Evolutionary conservation across 2,329 filamentous ascomycete species (phyloP).

Genomic region (Epichloe aotearoae): DNA sequence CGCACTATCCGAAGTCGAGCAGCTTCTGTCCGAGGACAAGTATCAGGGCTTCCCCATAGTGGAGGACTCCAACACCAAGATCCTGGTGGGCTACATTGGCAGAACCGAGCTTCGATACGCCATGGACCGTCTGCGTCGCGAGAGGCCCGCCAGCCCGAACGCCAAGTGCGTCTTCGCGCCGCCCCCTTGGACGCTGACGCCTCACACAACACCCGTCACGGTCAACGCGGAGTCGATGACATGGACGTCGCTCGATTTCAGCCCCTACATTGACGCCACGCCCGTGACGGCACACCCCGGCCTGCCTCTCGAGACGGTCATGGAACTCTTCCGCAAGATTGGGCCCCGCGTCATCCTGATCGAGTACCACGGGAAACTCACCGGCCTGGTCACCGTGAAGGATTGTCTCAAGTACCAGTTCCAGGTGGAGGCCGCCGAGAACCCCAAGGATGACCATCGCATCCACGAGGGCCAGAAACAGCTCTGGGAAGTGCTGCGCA

Average conservation of each 20-base stretch:
- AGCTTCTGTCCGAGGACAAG: constrained; percentile 60
- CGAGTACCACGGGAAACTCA: constrained; percentile 73
- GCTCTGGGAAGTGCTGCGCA: constrained; percentile 46
- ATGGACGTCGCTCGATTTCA: constrained; percentile 59
- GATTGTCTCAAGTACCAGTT: constrained; percentile 97
- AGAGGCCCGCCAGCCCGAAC: constrained; percentile 50
- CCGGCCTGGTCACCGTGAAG: constrained; percentile 85
- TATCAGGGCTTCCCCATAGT: constrained; percentile 93
- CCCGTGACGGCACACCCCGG: constrained; percentile 85
- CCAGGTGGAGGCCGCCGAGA: constrained; percentile 80
- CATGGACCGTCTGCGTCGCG: constrained; percentile 63
- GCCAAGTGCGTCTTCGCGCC: constrained; percentile 63
- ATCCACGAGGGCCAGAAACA: constrained; percentile 47
- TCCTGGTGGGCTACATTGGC: constrained; percentile 81
- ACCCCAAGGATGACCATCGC: constrained; percentile 46
- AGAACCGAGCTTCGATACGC: constrained; percentile 86
- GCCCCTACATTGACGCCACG: constrained; percentile 76
- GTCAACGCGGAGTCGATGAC: constrained; percentile 45
- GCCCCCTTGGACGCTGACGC: constrained; percentile 18
- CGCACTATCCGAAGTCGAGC: constrained; percentile 62
- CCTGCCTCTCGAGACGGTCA: constrained; percentile 86
- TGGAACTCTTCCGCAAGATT: constrained; percentile 98
- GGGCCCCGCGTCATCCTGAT: constrained; percentile 86
- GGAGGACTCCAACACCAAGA: constrained; percentile 55
- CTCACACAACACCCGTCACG: constrained; percentile 28